Base-by-base conservation (phyloP, 768 basidiomycete genomes). In the Suillus decipiens region DNA sequence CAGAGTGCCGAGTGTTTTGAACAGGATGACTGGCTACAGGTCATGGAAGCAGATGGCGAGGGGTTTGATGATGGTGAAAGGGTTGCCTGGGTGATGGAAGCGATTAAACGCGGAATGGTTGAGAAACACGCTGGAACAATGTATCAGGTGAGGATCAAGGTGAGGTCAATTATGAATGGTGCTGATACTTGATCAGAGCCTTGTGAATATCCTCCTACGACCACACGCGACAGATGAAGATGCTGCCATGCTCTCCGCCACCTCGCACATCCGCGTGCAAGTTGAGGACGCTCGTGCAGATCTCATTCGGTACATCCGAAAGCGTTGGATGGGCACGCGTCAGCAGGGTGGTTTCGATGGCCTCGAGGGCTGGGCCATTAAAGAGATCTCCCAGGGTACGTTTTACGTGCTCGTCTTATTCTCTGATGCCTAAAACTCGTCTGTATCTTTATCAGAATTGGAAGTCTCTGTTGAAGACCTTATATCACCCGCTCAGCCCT, bases 281-380 rank as follows among this genome's bases (percentile, higher is more conserved):
- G 87, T 96, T 11, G 94, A 96, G 71, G 83, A 88, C 64, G 82
- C 90, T 4, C 84, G 82, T 10, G 61, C 75, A 5, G 74, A 75
- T 60, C 59, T 75, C 33, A 1, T 76, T n/a, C 66, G 79, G 48
- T 95, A 92, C 84, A 84, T 98, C 61, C 85, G 86, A 9, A 86
- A 87, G 63, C 84, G 90, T 5, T 97, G 93, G 94, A 70, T 89
- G 51, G 82, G 79, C 14, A 84, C 95, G 34, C 82, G 89, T 14
- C 86, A 89, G 56, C 86, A 87, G 58, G 85, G 86, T n/a, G 93
- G 92, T 0, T 96, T 98, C 68, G 88, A 90, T 58, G 71, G 76
- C 5, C 80, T 99, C n/a, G 93, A 96, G 56, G 83, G 82, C 5
- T 97, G 94, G 93, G 87, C 90, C 0, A 73, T 96, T 60, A 89